Evolutionary conservation across 306 rosid genomes (phyloP), one percentile per base, ranked within the genome.

Genomic region (Cucurbita moschata): DNA sequence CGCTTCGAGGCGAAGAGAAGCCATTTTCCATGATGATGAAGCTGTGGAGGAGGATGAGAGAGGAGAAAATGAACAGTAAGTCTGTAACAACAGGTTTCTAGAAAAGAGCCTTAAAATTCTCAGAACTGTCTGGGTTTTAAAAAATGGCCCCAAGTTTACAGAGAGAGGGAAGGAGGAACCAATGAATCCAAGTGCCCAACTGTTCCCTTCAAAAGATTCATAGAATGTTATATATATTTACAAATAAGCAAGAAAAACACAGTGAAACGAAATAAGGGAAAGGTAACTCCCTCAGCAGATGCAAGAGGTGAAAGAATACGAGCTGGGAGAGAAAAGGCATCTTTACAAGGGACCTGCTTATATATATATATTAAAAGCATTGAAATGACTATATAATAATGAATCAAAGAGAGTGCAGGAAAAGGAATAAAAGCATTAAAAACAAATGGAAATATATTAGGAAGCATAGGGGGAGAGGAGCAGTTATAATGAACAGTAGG

Each of bases 1-100:
- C 97, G 3, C 79, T 82, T 23, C 95, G 70, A 4, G 97, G 86
- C 62, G 95, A 89, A 81, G 95, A 78, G 80, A 89, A 94, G 54
- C 92, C 90, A 79, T 77, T 87, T 43, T 94, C 97, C 99, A 94
- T 94, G 59, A 62, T 49, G 60, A 10, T 38, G 37, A 19, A 51
- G 42, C 71, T 21, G 49, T 46, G 72, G 49, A 50, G 39, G 55
- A 40, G 46, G 55, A 46, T 67, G 13, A 44, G 39, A 15, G 4
- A 42, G 71, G 71, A 64, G 52, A 64, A 40, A 64, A 64, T 42
- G 71, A 64, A 64, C 71, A 64, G 37, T 64, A 49, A 19, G 71
- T 14, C 23, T 16, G 50, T 18, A 30, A 47, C 10, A 44, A 23
- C 55, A 50, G 74, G 50, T 70, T 7, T 13, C 23, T 39, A 14